Conservation (phyloP, 352 stramenopile genomes). For the Thalassiosira pacifica region DNA sequence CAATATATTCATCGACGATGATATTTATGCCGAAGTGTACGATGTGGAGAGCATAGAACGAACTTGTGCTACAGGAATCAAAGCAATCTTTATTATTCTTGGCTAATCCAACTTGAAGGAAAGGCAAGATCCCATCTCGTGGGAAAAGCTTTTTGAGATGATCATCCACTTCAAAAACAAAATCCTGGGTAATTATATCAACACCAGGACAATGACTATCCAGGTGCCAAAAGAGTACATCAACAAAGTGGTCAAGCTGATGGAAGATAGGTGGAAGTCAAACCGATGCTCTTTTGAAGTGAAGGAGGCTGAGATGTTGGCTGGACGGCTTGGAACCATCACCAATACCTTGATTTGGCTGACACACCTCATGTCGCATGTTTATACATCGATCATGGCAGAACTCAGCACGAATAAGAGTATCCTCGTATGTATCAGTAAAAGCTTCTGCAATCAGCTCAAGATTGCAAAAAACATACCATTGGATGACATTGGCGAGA, state of each 20-base stretch:
- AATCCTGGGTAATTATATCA: slow-evolving; percentile 41
- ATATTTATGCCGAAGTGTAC: slow-evolving; percentile 43
- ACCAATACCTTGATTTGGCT: slow-evolving; percentile 32
- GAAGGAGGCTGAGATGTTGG: slow-evolving; percentile 26
- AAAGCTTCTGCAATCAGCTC: slow-evolving; percentile 6
- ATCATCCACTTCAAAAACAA: slow-evolving; percentile 36
- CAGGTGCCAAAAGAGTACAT: slow-evolving; percentile 28
- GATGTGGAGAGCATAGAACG: slow-evolving; percentile 26
- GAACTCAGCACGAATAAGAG: slow-evolving; percentile 12
- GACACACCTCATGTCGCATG: slow-evolving; percentile 35
- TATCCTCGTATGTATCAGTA: not conserved
- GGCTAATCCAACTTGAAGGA: slow-evolving; percentile 12
- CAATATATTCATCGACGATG: slow-evolving; percentile 43
- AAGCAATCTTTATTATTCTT: slow-evolving; percentile 52
- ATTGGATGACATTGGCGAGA: not conserved
- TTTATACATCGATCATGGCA: slow-evolving; percentile 49
- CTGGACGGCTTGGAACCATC: slow-evolving; percentile 34
- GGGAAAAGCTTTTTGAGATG: slow-evolving; percentile 47
- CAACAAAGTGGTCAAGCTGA: not conserved
- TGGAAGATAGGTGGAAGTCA: not conserved
- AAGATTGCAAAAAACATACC: slow-evolving; percentile 7
- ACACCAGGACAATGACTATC: slow-evolving; percentile 33
- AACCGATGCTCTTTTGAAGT: slow-evolving; percentile 18
- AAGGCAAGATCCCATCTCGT: slow-evolving; percentile 39
- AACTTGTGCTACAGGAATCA: slow-evolving; percentile 34